These are phyloP conservation scores for Phytophthora crassamura DNA, from an alignment of 352 stramenopile species.

Conservation along the genomic window DNA sequence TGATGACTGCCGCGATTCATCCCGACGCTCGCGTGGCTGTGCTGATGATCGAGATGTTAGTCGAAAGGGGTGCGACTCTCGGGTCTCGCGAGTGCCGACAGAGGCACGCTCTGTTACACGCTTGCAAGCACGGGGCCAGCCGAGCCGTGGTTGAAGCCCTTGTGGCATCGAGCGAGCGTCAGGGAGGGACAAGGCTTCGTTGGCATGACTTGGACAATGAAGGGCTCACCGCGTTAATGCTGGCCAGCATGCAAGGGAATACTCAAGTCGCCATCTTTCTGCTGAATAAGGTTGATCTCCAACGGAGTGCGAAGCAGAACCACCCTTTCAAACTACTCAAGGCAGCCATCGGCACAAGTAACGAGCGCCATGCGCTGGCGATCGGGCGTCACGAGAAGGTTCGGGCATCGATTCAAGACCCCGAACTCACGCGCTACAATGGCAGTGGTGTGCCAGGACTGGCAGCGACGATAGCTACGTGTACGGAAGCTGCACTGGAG, in stretches of 20 bases:
- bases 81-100: constrained; percentile 6
- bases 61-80: constrained; percentile 12
- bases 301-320: constrained; percentile 7
- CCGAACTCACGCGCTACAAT: constrained; percentile 6
- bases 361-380: constrained; percentile 16
- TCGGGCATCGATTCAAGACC: constrained; percentile 3
- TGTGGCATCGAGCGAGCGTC: neutral
- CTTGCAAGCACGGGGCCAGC: constrained; percentile 10
- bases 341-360: constrained; percentile 12
- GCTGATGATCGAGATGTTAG: constrained; percentile 13
- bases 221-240: constrained; percentile 15
- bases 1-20: constrained; percentile 26
- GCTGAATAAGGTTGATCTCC: constrained; percentile 19
- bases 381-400: constrained; percentile 17
- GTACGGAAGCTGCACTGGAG: constrained; percentile 10
- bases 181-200: constrained; percentile 16
- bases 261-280: constrained; percentile 9
- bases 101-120: constrained; percentile 12
- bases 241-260: constrained; percentile 19
- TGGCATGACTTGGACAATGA: constrained; percentile 18
- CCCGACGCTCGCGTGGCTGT: neutral
- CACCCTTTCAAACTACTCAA: constrained; percentile 29
- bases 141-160: constrained; percentile 12
- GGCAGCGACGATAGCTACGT: constrained; percentile 2
- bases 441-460: constrained; percentile 6